A percentile compares a stretch with the other conserved stretches of the same genome.
These are phyloP conservation scores for maize (Zea mays) DNA, from an alignment of 176 grass and related monocot species.

Conservation along the genomic window Zm-B73-REFERENCE-NAM-5.0 NC_050101.1:70455501-70456000, in stretches of 20 bases:
- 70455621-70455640: conserved; percentile 42
- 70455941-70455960: not conserved
- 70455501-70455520: not conserved
- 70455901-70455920: not conserved
- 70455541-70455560: not conserved
- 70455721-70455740: conserved; percentile 92
- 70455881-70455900: not conserved
- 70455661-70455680: not conserved
- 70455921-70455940: not conserved
- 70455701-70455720: conserved; percentile 90
- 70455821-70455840: not conserved
- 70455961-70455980: not conserved
- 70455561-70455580: conserved; percentile 77
- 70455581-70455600: conserved; percentile 94
- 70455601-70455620: conserved; percentile 89
- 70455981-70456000: not conserved
- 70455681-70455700: conserved; percentile 73
- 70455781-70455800: not conserved
- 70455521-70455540: not conserved
- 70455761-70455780: conserved; percentile 3
- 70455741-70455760: conserved; percentile 68
- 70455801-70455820: not conserved
- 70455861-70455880: not conserved
- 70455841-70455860: not conserved
- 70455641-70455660: not conserved